Percentiles rank a stretch among this genome's conserved stretches.
These are phyloP conservation scores for Oryza rufipogon DNA, from an alignment of 176 grass and related monocot genomes.

Conservation along the genomic window DNA sequence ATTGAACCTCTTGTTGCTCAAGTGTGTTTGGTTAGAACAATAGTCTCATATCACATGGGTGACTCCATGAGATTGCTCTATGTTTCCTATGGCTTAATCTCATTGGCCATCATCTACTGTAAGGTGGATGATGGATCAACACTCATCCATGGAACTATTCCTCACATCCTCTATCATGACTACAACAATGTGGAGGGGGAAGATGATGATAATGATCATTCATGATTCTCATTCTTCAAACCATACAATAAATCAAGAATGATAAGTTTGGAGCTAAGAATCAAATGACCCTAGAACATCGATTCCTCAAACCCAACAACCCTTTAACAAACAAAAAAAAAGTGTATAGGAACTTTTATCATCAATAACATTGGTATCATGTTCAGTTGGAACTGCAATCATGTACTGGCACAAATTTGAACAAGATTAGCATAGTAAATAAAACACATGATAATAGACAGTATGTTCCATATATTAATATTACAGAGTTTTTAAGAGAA, in stretches of 20 bases:
- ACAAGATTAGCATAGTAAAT: conserved; percentile 1
- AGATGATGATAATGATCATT: not conserved
- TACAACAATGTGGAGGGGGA: not conserved
- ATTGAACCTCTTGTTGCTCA: not conserved
- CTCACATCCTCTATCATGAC: not conserved
- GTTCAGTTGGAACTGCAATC: conserved; percentile 1
- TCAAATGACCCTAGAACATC: not conserved
- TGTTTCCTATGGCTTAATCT: not conserved
- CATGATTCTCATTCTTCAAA: not conserved
- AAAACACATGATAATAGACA: not conserved
- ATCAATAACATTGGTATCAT: not conserved
- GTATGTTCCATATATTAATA: conserved; percentile 17
- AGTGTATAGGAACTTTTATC: too few relatives aligned
- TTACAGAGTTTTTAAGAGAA: conserved; percentile 36
- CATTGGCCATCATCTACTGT: not conserved
- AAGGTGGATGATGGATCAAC: not conserved
- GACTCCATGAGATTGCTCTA: not conserved
- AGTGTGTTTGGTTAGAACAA: not conserved
- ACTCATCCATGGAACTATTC: not conserved
- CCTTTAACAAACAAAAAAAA: not conserved
- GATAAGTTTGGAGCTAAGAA: conserved; percentile 1
- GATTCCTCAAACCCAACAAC: conserved; percentile 12
- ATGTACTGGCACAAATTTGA: not conserved
- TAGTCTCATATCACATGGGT: not conserved
- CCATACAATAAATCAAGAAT: not conserved